Base-by-base conservation (phyloP, 306 rosid genomes). In the Vicia faba region DNA sequence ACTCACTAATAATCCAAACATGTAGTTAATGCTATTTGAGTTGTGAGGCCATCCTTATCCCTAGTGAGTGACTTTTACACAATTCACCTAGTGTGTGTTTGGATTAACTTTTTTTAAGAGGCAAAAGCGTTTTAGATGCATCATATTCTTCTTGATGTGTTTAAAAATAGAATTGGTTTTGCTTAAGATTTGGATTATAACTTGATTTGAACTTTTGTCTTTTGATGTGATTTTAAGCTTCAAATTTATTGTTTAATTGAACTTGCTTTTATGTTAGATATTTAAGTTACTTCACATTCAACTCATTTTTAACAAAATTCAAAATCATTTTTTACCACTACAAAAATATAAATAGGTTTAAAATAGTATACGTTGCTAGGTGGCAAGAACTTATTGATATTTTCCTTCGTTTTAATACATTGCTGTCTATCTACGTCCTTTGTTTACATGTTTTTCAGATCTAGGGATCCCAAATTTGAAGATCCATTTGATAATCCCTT, bases 401-500 rank as follows among this genome's bases (percentile, higher is more conserved):
- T 41, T 12, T 29, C 29, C 29, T 46, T 33, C 49, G 3, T 46
- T 13, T 45, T 49, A 48, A 28, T 46, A 65, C 51, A 48, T 44
- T 13, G 61, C 36, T 61, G 61, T 51, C 45, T 66, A 50, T 66
- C 61, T 59, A 46, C 26, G 36, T 71, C 53, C n/a, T 23, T 40
- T 41, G 28, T 72, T 7, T 60, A 40, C 70, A 3, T 38, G 31
- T 7, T 69, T 78, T 55, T 48, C 89, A 92, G 98, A 59, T 85
- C 96, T 12, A 81, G 83, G 78, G 89, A 88, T 84, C 91, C 89
- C 11, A 89, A 86, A 81, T 93, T 89, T 74, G 95, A 93, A 55
- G 98, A 93, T 64, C 98, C 98, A 0, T 93, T 93, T 76, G 82
- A 93, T 63, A 93, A 93, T 61, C 98, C 98, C 7, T 26, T 89